A percentile compares a stretch with the other conserved stretches of the same genome.
These are phyloP conservation scores for Penicillium sp. DNA, from an alignment of 2,329 filamentous ascomycete genomes.

Conservation along the genomic window DNA sequence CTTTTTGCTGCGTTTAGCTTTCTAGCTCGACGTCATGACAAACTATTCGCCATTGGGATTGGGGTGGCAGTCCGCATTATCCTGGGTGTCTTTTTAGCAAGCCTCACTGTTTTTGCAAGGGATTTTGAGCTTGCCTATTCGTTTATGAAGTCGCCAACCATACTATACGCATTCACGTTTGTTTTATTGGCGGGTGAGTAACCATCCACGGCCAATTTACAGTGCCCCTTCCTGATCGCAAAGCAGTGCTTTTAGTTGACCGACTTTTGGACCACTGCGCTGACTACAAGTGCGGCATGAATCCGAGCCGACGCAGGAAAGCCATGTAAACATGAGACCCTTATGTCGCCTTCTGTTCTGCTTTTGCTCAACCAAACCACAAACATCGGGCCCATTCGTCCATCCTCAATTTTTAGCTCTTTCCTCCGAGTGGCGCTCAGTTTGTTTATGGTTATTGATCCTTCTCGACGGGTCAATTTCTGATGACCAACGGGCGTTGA, in stretches of 20 bases:
- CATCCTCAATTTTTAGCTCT: neutral
- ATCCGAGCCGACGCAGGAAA: constrained; percentile 32
- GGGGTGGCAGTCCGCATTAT: constrained; percentile 35
- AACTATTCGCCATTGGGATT: constrained; percentile 28
- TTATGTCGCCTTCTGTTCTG: constrained; percentile 4
- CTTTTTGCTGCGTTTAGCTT: constrained; percentile 41
- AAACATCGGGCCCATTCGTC: neutral
- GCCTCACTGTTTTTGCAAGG: constrained; percentile 36
- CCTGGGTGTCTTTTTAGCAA: constrained; percentile 35
- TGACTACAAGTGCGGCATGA: constrained; percentile 27
- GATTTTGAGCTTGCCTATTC: constrained; percentile 41
- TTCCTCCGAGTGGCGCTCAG: constrained; percentile 4
- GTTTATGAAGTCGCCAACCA: constrained; percentile 48
- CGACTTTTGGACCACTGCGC: constrained; percentile 39
- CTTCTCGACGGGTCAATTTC: constrained; percentile 16
- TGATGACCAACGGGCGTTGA: constrained; percentile 9
- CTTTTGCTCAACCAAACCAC: no score
- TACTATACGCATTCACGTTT: constrained; percentile 42
- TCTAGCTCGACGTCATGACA: constrained; percentile 34
- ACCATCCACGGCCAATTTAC: neutral
- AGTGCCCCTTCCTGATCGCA: constrained; percentile 22
- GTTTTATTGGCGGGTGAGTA: constrained; percentile 37
- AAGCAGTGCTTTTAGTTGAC: constrained; percentile 38
- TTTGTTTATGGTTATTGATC: constrained; percentile 15
- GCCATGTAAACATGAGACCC: constrained; percentile 23